Evolutionary conservation across 495 filamentous ascomycete genomes (phyloP).

Genomic region (Haplographium delicatum): DNA sequence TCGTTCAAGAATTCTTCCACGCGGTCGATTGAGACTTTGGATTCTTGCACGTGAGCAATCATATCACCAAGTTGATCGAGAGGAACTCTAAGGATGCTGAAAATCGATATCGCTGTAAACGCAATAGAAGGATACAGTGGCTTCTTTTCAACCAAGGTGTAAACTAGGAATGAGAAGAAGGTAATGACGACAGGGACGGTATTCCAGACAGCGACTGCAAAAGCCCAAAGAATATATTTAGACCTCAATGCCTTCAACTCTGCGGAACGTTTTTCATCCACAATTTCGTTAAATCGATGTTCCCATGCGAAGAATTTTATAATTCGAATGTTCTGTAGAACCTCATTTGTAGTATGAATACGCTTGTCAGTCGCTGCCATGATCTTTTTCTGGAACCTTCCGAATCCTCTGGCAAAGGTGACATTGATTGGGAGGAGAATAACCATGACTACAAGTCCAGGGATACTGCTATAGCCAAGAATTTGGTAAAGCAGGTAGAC

Average conservation of each 20-base stretch:
- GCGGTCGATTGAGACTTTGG: constrained; percentile 93
- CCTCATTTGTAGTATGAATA: constrained; percentile 95
- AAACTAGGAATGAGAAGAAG: constrained; percentile 90
- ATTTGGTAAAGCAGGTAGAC: constrained; percentile 73
- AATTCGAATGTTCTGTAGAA: constrained; percentile 95
- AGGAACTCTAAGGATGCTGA: constrained; percentile 89
- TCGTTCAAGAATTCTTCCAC: constrained; percentile 94
- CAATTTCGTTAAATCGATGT: constrained; percentile 77
- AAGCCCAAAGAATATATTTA: constrained; percentile 86
- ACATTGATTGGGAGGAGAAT: constrained; percentile 86
- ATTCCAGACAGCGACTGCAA: constrained; percentile 91
- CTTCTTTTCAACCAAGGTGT: constrained; percentile 87
- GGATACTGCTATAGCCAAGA: constrained; percentile 88
- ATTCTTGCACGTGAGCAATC: constrained; percentile 97
- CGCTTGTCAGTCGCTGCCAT: constrained; percentile 93
- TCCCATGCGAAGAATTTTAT: constrained; percentile 99
- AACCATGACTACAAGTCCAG: constrained; percentile 88
- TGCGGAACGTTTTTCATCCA: constrained; percentile 76
- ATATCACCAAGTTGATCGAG: constrained; percentile 97
- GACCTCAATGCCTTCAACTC: constrained; percentile 75
- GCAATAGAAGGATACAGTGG: constrained; percentile 87
- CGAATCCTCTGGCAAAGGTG: constrained; percentile 76
- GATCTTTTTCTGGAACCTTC: constrained; percentile 78
- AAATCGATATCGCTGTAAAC: constrained; percentile 94
- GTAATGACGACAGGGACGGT: constrained; percentile 94